Conservation (phyloP, 2,329 filamentous ascomycete genomes). For the Fusarium acutatum region DNA sequence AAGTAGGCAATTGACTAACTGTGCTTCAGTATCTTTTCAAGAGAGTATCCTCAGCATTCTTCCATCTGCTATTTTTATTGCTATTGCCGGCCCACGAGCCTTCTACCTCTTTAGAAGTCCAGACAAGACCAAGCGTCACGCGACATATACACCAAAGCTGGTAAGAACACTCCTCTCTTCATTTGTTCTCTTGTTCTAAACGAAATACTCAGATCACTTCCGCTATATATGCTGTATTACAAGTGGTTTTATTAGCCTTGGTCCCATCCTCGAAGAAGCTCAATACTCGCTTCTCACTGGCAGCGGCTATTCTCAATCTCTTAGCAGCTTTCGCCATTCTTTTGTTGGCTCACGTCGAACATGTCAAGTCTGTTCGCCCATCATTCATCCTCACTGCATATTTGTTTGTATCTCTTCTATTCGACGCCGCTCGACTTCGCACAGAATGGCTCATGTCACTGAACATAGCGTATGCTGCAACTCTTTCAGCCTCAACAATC, state of each 20-base stretch:
- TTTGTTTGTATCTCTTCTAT: slow-evolving; percentile 43
- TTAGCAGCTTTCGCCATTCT: slow-evolving; percentile 40
- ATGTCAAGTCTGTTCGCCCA: slow-evolving; percentile 46
- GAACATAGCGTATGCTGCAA: slow-evolving; percentile 37
- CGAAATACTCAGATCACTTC: slow-evolving; percentile 29
- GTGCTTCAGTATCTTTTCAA: slow-evolving; percentile 41
- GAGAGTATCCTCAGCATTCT: slow-evolving; percentile 41
- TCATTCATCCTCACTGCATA: slow-evolving; percentile 45
- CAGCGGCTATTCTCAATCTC: slow-evolving; percentile 42
- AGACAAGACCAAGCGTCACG: slow-evolving; percentile 37
- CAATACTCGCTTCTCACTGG: slow-evolving; percentile 43
- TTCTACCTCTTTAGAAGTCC: slow-evolving; percentile 36
- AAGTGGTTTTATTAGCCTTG: slow-evolving; percentile 40
- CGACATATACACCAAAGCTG: slow-evolving; percentile 43
- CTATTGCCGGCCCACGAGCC: slow-evolving; percentile 32
- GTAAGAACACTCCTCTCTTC: slow-evolving; percentile 1
- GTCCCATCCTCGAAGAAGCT: slow-evolving; percentile 37
- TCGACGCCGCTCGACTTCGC: slow-evolving; percentile 45
- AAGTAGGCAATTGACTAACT: neutral
- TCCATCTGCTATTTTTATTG: slow-evolving; percentile 40
- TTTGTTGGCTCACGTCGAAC: slow-evolving; percentile 43
- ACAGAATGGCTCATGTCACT: slow-evolving; percentile 46
- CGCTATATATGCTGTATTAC: slow-evolving; percentile 33
- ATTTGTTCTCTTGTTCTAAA: too few species aligned
- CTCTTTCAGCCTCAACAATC: slow-evolving; percentile 32